Evolutionary conservation across 345 rosid genomes (phyloP), one percentile per base, ranked within the genome.

Genomic region (Adansonia digitata): DNA sequence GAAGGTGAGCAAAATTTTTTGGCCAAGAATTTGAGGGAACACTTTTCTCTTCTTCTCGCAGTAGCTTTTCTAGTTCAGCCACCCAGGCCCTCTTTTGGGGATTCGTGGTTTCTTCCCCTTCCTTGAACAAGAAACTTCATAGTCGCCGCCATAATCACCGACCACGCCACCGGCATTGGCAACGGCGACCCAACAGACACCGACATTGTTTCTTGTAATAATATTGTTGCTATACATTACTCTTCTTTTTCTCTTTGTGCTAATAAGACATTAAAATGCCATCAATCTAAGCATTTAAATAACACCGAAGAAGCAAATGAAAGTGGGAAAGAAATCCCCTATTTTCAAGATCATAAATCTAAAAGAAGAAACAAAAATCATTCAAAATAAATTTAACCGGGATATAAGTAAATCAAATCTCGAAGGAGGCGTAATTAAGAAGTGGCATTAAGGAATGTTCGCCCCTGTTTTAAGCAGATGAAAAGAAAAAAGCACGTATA

Each of bases 1-100:
- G 45, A 34, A 51, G 51, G 26, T 74, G 69, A 2, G 72, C 1
- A 61, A 60, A 48, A 39, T 51, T 63, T 73, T 34, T 63, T n/a
- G 78, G 49, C 2, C 46, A 66, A 39, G 31, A 7, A 51, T 63
- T 63, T 17, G 77, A 52, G 17, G 69, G 46, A 42, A 13, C 67
- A 14, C 3, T 75, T 29, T 69, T 75, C 65, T 86, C 86, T 75
- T 89, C 90, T 74, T 87, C 90, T n/a, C 89, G 80, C 81, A 90
- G 81, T 53, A 91, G 87, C 89, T 89, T 91, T 77, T 91, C 96
- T n/a, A 91, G 83, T 59, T 91, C 93, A 0, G 96, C 96, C 31
- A 91, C 96, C 96, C 96, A 29, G 96, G 96, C 1, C 96, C 96
- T 83, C 96, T 83, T 57, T 84, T 79, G 0, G 89, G 89, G 2